Base-by-base conservation (phyloP, 2,329 filamentous ascomycete species). In the Amesomyces nigricolor region DNA sequence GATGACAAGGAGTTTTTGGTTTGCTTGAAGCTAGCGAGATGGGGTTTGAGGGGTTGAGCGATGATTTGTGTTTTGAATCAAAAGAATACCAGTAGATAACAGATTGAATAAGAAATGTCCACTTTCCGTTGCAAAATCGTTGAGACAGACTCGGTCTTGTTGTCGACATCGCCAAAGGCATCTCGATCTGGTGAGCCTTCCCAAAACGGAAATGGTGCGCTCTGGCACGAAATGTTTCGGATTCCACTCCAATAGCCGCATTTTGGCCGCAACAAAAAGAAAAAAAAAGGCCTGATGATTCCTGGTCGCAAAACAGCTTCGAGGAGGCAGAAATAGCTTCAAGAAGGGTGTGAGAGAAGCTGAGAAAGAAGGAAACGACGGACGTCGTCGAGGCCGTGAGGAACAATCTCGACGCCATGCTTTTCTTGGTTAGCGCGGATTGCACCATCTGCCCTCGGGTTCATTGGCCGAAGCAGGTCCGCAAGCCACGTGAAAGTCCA, bases 401-500 rank as follows among this genome's bases (percentile, higher is more conserved):
- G 49, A 50, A 53, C 54, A 22, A 46, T 51, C 59, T 59, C 46
- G 26, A 47, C 19, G 1, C 53, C 30, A 47, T 45, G 1, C 8
- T 59, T 49, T 14, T 63, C 58, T 58, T 43, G 63, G 38, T 56
- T 64, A 64, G 64, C 59, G 61, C 51, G 53, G 58, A 65, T 65
- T 63, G 63, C 63, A 60, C 62, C 62, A 65, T 64, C 51, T 58
- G 6, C 8, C 37, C 7, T 9, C n/a, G 4, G 5, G 13, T 9
- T 26, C 11, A 46, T 55, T 50, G 47, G 53, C 11, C 14, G 13
- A n/a, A 5, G 10, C 9, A n/a, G 19, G 17, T 26, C 22, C 22
- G 5, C 9, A 16, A 13, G 4, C 22, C 54, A 56, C 49, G 32
- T 53, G 51, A n/a, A 1, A 4, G 0, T 0, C 37, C 54, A 58